These are phyloP conservation scores for Colletotrichum lentis DNA, from an alignment of 2,329 filamentous ascomycete genomes.

Conservation along the genomic window DNA sequence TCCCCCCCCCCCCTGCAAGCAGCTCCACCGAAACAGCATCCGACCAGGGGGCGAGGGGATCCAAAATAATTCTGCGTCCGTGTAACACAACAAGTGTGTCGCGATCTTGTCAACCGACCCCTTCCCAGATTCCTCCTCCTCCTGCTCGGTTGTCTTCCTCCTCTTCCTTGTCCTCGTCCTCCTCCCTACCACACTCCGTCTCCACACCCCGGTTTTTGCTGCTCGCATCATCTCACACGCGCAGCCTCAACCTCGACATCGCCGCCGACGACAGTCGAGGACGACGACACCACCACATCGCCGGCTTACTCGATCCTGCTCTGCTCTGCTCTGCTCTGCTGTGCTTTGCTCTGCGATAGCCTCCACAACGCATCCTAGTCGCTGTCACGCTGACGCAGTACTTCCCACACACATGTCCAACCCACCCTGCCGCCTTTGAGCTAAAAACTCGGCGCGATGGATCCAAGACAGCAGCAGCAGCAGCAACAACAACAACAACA, in stretches of 20 bases:
- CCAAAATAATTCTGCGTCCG: conserved; percentile 39
- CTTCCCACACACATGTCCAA: conserved; percentile 28
- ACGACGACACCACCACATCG: conserved; percentile 16
- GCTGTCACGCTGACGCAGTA: conserved; percentile 31
- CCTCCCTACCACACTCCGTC: neutral
- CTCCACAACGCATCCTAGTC: conserved; percentile 14
- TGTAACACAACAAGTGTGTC: conserved; percentile 38
- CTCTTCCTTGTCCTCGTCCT: conserved; percentile 1
- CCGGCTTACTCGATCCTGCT: conserved; percentile 6
- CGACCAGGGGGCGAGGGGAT: conserved; percentile 29
- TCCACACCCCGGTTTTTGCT: neutral
- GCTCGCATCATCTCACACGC: neutral
- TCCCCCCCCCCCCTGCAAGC: too few species aligned
- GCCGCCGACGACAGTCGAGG: conserved; percentile 5
- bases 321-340: conserved; percentile 17
- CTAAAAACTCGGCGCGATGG: conserved; percentile 51
- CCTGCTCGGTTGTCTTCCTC: conserved; percentile 4
- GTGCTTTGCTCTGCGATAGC: conserved; percentile 27
- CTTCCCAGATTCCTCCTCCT: conserved; percentile 10
- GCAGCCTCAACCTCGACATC: neutral
- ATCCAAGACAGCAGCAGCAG: conserved; percentile 42
- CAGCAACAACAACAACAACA: too few species aligned
- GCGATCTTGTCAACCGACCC: conserved; percentile 34
- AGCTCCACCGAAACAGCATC: conserved; percentile 33
- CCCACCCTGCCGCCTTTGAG: conserved; percentile 42